phyloP scores from a whole-genome alignment of 768 basidiomycete genomes.

The Cystofilobasidium capitatum region DNA sequence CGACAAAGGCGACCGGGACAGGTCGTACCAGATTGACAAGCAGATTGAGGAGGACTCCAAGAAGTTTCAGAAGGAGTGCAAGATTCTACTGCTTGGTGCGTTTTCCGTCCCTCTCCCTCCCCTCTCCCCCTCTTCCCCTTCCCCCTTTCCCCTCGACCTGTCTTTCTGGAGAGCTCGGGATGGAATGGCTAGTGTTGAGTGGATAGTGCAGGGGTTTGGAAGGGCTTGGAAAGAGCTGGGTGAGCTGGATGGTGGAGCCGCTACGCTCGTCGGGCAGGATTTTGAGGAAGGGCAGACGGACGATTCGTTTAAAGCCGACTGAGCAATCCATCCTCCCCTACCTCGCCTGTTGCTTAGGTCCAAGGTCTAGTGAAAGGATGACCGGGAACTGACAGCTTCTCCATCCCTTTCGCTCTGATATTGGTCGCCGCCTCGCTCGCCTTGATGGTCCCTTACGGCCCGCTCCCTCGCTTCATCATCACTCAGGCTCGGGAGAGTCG shows the following conservation, averaged over 20 bases:
- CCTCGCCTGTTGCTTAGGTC: background rate
- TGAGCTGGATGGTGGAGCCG: too few species aligned
- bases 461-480: too few species aligned
- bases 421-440: background rate
- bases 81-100: conserved; percentile 83
- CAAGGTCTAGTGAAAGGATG: background rate
- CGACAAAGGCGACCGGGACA: conserved; percentile 32
- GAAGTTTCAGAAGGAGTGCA: conserved; percentile 76
- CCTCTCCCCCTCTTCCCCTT: background rate
- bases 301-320: too few species aligned
- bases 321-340: background rate
- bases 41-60: conserved; percentile 76
- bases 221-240: too few species aligned
- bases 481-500: conserved; percentile 85
- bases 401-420: background rate
- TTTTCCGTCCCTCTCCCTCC: conserved; percentile 26
- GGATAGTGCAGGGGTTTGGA: too few species aligned
- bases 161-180: too few species aligned
- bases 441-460: background rate
- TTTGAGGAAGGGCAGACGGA: too few species aligned
- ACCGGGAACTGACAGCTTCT: background rate
- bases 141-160: background rate
- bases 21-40: conserved; percentile 55
- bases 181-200: too few species aligned
- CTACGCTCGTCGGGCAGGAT: too few species aligned